Evolutionary conservation across 177 flowering plant genomes (phyloP).

Genomic region (Vitis hybrid): DNA sequence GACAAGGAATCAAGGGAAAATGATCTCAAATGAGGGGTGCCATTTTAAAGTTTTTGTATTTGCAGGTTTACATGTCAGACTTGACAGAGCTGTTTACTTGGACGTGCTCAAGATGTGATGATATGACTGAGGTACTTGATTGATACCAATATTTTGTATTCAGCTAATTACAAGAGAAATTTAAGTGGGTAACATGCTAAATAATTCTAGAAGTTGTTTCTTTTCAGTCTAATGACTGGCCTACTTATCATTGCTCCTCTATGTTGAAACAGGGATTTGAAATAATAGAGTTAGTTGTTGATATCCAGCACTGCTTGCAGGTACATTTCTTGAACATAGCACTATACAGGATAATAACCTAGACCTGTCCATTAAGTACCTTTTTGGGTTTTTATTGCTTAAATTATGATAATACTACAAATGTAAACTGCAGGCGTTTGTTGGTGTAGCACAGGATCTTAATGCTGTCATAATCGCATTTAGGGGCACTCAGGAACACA

Average conservation of each 20-base stretch:
- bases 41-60: constrained; percentile 1
- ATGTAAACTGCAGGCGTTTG: constrained; percentile 64
- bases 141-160: not conserved
- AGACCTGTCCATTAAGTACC: not conserved
- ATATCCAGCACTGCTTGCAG: constrained; percentile 92
- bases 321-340: constrained; percentile 31
- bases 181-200: not conserved
- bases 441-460: constrained; percentile 83
- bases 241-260: constrained; percentile 2
- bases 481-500: constrained; percentile 93
- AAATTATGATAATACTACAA: constrained; percentile 1
- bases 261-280: constrained; percentile 74
- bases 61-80: constrained; percentile 92
- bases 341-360: not conserved
- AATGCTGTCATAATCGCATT: constrained; percentile 89
- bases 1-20: no score
- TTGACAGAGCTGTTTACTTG: constrained; percentile 78
- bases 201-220: not conserved
- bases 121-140: constrained; percentile 58
- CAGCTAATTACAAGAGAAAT: not conserved
- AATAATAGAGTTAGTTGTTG: constrained; percentile 83
- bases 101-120: constrained; percentile 89
- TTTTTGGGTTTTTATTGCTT: constrained; percentile 2
- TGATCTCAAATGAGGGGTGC: constrained; percentile 1
- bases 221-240: not conserved